Conservation (phyloP, 305 asterid genomes). For the Fraxinus paxiana region DNA sequence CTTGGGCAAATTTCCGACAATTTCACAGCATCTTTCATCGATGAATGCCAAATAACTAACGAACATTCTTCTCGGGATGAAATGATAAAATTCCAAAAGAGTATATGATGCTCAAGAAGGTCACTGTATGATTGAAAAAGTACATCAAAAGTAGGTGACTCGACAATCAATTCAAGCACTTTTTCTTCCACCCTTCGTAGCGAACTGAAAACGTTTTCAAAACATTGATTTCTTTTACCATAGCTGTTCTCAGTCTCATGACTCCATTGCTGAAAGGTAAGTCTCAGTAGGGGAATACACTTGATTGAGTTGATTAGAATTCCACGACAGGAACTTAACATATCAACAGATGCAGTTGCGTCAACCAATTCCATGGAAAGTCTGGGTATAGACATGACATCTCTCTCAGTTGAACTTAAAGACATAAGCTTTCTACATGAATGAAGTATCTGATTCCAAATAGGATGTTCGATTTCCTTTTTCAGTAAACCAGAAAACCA, state of each 20-base stretch:
- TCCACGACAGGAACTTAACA: constrained; percentile 30
- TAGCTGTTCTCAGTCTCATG: constrained; percentile 36
- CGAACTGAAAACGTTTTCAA: constrained; percentile 42
- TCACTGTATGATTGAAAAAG: constrained; percentile 46
- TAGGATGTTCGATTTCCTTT: constrained; percentile 60
- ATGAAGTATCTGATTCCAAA: constrained; percentile 58
- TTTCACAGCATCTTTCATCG: constrained; percentile 52
- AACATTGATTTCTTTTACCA: constrained; percentile 32
- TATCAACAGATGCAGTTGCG: constrained; percentile 36
- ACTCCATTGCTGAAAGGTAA: constrained; percentile 74
- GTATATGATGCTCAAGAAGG: constrained; percentile 73
- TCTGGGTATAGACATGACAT: constrained; percentile 36
- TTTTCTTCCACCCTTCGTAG: constrained; percentile 54
- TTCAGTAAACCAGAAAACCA: constrained; percentile 45
- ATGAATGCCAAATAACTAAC: constrained; percentile 53
- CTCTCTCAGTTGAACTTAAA: constrained; percentile 28
- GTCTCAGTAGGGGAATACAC: constrained; percentile 57
- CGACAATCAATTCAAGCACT: constrained; percentile 58
- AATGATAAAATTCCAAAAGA: constrained; percentile 59
- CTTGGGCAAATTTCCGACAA: constrained; percentile 46
- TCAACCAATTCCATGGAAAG: constrained; percentile 51
- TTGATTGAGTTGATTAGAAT: constrained; percentile 47
- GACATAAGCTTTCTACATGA: constrained; percentile 43
- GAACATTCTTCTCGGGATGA: constrained; percentile 44
- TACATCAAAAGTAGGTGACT: constrained; percentile 52